Conservation (phyloP, 768 basidiomycete genomes). For the Mycena floridula region DNA sequence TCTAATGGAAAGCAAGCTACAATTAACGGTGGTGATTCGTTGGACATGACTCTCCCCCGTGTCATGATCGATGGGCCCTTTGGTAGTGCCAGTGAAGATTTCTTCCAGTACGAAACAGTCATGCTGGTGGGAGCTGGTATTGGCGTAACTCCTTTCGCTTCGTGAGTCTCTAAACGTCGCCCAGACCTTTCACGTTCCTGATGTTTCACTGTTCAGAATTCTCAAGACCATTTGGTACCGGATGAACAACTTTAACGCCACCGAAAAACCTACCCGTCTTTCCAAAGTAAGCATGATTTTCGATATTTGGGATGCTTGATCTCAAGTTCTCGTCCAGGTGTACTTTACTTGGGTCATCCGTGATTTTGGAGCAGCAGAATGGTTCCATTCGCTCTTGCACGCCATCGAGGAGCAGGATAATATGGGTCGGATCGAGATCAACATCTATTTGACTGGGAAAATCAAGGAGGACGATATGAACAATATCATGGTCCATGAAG, state of each 20-base stretch:
- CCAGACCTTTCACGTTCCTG: neutral
- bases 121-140: constrained; percentile 91
- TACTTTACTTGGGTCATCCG: constrained; percentile 96
- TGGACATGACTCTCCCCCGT: constrained; percentile 75
- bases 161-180: constrained; percentile 45
- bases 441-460: constrained; percentile 87
- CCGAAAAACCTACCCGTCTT: constrained; percentile 67
- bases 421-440: constrained; percentile 83
- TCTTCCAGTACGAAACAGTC: constrained; percentile 82
- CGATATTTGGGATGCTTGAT: neutral
- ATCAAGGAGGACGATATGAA: constrained; percentile 89
- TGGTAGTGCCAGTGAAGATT: constrained; percentile 87
- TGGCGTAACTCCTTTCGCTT: constrained; percentile 94
- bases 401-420: constrained; percentile 94
- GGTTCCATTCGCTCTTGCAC: constrained; percentile 91
- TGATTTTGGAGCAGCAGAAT: constrained; percentile 83
- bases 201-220: constrained; percentile 41
- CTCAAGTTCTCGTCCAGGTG: constrained; percentile 30
- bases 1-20: constrained; percentile 34
- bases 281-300: constrained; percentile 52
- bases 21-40: constrained; percentile 45
- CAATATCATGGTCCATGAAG: constrained; percentile 82
- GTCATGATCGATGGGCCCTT: constrained; percentile 97
- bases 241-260: constrained; percentile 78
- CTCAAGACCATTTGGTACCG: constrained; percentile 93